Base-by-base conservation (phyloP, 768 basidiomycete genomes). In the Mrakia hoshinonis region DNA sequence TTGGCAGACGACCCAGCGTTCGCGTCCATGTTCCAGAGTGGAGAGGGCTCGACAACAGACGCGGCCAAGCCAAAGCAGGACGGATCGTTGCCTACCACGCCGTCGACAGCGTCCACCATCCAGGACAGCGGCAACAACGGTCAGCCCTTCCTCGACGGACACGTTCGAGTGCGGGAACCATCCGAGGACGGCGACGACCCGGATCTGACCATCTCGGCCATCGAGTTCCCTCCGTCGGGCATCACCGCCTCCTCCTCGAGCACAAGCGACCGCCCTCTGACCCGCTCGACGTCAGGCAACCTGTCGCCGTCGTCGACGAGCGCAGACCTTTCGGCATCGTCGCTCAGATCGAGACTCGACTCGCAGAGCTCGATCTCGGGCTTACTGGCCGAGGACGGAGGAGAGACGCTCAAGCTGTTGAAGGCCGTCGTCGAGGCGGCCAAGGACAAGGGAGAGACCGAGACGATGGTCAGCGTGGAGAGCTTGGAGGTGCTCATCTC, bases 401-500 rank as follows among this genome's bases (percentile, higher is more conserved):
- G 85, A 12, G 82, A 82, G 24, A 82, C 84, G 54, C 85, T 87
- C 43, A 43, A 58, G 49, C n/a, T 51, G 48, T 24, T 73, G 6
- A 68, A 54, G n/a, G 29, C 20, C 4, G 43, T 68, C 26, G 9
- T 63, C n/a, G 47, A 38, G 47, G 38, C 60, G 18, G 66, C 72
- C 9, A 71, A 31, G 65, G 67, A 51, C 66, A 67, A 34, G n/a
- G 54, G 48, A 34, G 61, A 43, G 68, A 47, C 15, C 55, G 58
- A 55, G 62, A 81, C 92, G 51, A 84, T 84, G 74, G 81, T 97
- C 15, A 91, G 94, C 74, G 82, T 85, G n/a, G 83, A 79, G 46
- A 85, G 93, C 72, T 82, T 93, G 11, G 87, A 89, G 76, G 83
- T 85, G 13, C 85, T 93, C 24, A 76, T 94, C 58, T 79, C 79